These are phyloP conservation scores for Starmerella bombicola DNA, from an alignment of 805 yeast genomes.

Conservation along the genomic window DNA sequence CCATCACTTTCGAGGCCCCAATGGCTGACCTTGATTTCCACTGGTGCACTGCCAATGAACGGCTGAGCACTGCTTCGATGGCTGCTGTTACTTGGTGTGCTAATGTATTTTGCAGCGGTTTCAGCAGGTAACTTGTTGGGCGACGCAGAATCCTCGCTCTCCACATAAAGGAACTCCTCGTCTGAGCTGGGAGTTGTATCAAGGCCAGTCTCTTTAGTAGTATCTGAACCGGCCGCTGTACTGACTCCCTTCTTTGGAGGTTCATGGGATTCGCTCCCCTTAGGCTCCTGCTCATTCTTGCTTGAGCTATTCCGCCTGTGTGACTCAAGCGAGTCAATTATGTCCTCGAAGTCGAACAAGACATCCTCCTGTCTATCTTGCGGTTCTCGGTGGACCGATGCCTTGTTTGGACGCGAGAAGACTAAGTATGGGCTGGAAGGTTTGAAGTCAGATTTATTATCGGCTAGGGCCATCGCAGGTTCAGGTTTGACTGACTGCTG, in stretches of 20 bases:
- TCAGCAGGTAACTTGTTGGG: not conserved
- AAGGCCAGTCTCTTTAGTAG: no score
- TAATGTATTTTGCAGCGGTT: not conserved
- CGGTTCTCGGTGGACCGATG: not conserved
- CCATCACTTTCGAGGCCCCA: constrained; percentile 16
- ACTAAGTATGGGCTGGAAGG: no score
- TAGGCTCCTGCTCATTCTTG: not conserved
- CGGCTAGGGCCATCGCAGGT: no score
- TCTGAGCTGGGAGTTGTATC: no score
- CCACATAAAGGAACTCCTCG: no score
- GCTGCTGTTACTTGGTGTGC: no score
- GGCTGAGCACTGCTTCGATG: not conserved
- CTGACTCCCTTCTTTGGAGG: not conserved
- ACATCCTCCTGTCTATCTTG: constrained; percentile 1
- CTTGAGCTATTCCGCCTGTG: not conserved
- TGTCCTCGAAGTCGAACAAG: constrained; percentile 12
- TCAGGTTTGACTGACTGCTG: no score
- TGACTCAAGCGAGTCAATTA: not conserved
- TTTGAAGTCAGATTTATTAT: no score
- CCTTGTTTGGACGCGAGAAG: no score
- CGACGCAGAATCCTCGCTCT: no score
- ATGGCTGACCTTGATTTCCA: constrained; percentile 7
- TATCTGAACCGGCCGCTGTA: not conserved
- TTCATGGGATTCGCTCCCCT: not conserved
- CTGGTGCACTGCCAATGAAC: constrained; percentile 13